These are phyloP conservation scores for Fragaria nilgerrensis DNA, from an alignment of 306 rosid species.

Conservation along the genomic window DNA sequence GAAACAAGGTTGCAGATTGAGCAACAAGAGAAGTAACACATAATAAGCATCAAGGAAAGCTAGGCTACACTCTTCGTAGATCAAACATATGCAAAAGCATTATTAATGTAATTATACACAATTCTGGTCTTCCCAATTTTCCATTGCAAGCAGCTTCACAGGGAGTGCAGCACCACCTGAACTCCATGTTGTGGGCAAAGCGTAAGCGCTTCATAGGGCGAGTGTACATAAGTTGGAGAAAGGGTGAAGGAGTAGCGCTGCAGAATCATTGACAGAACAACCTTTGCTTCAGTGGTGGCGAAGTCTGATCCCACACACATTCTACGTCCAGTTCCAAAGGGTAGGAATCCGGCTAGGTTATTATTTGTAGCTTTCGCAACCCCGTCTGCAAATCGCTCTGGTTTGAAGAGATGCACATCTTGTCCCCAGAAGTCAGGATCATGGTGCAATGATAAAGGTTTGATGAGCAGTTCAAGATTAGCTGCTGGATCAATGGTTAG, in stretches of 20 bases:
- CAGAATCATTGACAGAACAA: not conserved
- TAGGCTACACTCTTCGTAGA: not conserved
- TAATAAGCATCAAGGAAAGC: not conserved
- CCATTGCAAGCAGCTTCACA: not conserved
- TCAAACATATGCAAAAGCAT: not conserved
- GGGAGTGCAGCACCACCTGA: not conserved
- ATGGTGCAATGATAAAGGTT: not conserved
- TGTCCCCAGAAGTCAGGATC: not conserved
- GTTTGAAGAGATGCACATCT: conserved; percentile 1
- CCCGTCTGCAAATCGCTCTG: not conserved
- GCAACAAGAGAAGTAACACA: not conserved
- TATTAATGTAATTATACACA: not conserved
- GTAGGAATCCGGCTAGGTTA: not conserved
- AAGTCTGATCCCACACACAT: not conserved
- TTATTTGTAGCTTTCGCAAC: not conserved
- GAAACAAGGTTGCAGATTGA: not conserved
- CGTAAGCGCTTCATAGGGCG: not conserved
- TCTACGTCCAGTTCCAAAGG: not conserved
- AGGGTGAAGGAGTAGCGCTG: not conserved
- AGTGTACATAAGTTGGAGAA: not conserved
- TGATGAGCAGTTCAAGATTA: not conserved
- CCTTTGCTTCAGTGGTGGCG: not conserved
- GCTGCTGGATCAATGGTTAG: not conserved
- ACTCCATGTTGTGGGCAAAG: not conserved
- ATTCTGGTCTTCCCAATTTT: not conserved